A percentile compares a stretch with the other conserved stretches of the same genome.
Evolutionary conservation across 805 yeast genomes (phyloP).

Genomic region (Spathaspora hagerdaliae): DNA sequence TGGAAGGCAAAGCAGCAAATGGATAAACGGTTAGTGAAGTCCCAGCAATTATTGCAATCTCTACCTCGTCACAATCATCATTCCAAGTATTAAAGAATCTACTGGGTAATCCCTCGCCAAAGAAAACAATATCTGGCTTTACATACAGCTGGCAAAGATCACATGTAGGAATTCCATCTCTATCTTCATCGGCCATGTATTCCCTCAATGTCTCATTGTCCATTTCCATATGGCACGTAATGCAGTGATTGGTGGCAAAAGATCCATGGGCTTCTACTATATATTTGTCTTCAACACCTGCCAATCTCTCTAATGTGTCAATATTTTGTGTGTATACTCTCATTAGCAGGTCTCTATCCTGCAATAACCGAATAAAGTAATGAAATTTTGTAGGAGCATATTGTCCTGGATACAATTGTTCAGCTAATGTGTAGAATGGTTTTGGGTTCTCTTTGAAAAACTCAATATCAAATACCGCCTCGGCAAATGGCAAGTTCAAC

Average conservation of each 20-base stretch:
- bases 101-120: conserved; percentile 82
- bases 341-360: conserved; percentile 56
- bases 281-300: conserved; percentile 63
- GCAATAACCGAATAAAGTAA: conserved; percentile 60
- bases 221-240: conserved; percentile 62
- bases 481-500: conserved; percentile 83
- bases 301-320: conserved; percentile 83
- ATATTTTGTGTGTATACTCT: conserved; percentile 90
- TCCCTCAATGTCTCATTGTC: conserved; percentile 40
- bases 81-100: conserved; percentile 71
- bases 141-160: conserved; percentile 66
- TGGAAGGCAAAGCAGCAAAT: conserved; percentile 78
- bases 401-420: conserved; percentile 84
- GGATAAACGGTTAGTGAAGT: conserved; percentile 89
- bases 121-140: conserved; percentile 92
- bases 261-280: conserved; percentile 95
- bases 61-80: conserved; percentile 46
- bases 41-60: conserved; percentile 84
- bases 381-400: conserved; percentile 84
- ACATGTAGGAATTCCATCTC: conserved; percentile 54
- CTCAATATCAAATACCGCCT: conserved; percentile 91
- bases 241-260: conserved; percentile 80
- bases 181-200: conserved; percentile 25
- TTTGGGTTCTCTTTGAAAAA: conserved; percentile 71
- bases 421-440: conserved; percentile 81